Percentiles rank a stretch among this genome's conserved stretches.
These are phyloP conservation scores for Lunularia cruciata DNA, from an alignment of 225 moss, liverwort and hornwort genomes.

Conservation along the genomic window DNA sequence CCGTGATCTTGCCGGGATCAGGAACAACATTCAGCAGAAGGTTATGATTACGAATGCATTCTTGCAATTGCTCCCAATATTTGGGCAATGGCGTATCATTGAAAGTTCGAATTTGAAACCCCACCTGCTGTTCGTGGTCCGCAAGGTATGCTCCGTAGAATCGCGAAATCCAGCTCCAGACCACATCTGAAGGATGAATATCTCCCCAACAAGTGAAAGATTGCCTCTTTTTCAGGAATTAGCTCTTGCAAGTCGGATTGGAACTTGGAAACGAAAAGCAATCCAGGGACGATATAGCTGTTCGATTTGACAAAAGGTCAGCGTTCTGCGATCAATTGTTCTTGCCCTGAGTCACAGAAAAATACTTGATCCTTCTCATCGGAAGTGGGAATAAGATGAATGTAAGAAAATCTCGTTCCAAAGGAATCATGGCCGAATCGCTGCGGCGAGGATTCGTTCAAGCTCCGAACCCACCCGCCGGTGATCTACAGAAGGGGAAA, in stretches of 20 bases:
- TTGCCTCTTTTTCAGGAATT: constrained; percentile 56
- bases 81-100: constrained; percentile 45
- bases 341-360: constrained; percentile 68
- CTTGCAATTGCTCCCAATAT: constrained; percentile 59
- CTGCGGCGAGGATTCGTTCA: constrained; percentile 55
- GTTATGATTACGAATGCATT: constrained; percentile 51
- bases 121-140: constrained; percentile 56
- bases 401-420: constrained; percentile 43
- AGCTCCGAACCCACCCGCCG: constrained; percentile 41
- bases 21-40: constrained; percentile 50
- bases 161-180: constrained; percentile 64
- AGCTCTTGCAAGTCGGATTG: constrained; percentile 56
- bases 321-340: constrained; percentile 45
- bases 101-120: constrained; percentile 74
- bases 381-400: constrained; percentile 70
- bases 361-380: constrained; percentile 61
- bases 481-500: constrained; percentile 51
- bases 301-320: constrained; percentile 70
- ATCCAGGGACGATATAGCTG: constrained; percentile 67
- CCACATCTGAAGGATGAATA: constrained; percentile 70
- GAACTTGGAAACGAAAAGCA: constrained; percentile 59
- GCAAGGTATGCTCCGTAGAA: constrained; percentile 60
- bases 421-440: constrained; percentile 46
- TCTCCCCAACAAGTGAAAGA: constrained; percentile 62
- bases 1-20: constrained; percentile 1